Evolutionary conservation across 805 yeast species (phyloP).

Genomic region (Lipomyces mesembrius): DNA sequence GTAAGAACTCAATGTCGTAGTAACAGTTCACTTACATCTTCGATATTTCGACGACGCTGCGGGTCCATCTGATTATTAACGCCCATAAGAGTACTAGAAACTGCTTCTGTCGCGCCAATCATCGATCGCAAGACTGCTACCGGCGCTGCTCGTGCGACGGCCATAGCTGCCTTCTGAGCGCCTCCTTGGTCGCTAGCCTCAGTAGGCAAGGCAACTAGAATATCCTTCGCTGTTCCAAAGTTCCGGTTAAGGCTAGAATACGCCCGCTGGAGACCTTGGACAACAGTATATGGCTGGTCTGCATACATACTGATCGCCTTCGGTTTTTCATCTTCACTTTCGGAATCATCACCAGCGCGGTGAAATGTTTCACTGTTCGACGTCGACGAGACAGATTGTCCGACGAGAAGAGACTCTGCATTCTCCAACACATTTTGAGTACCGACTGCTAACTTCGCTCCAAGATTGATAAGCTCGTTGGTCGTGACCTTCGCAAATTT

Average conservation of each 20-base stretch:
- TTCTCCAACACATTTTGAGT: slow-evolving; percentile 80
- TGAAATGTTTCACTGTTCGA: slow-evolving; percentile 8
- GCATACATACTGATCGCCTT: slow-evolving; percentile 73
- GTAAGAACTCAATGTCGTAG: neutral
- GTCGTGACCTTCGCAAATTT: slow-evolving; percentile 78
- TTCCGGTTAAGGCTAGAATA: slow-evolving; percentile 73
- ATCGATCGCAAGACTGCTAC: slow-evolving; percentile 79
- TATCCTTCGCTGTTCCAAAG: slow-evolving; percentile 65
- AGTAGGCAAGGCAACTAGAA: slow-evolving; percentile 61
- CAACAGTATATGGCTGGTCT: slow-evolving; percentile 74
- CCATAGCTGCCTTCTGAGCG: slow-evolving; percentile 67
- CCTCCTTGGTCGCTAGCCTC: slow-evolving; percentile 68
- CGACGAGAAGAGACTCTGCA: slow-evolving; percentile 79
- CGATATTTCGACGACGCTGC: slow-evolving; percentile 57
- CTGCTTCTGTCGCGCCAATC: slow-evolving; percentile 91
- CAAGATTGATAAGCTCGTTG: slow-evolving; percentile 77
- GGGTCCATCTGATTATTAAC: slow-evolving; percentile 80
- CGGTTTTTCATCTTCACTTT: slow-evolving; percentile 47
- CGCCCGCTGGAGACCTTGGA: slow-evolving; percentile 77
- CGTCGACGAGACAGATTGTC: slow-evolving; percentile 44
- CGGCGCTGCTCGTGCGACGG: slow-evolving; percentile 78
- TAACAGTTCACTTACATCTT: slow-evolving; percentile 49
- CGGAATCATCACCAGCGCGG: slow-evolving; percentile 37
- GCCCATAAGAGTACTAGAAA: slow-evolving; percentile 81
- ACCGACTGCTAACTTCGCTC: slow-evolving; percentile 85